Evolutionary conservation across 1,284 basidiomycete genomes (phyloP), one percentile per base, ranked within the genome.

Genomic region (Sutorius eximius): DNA sequence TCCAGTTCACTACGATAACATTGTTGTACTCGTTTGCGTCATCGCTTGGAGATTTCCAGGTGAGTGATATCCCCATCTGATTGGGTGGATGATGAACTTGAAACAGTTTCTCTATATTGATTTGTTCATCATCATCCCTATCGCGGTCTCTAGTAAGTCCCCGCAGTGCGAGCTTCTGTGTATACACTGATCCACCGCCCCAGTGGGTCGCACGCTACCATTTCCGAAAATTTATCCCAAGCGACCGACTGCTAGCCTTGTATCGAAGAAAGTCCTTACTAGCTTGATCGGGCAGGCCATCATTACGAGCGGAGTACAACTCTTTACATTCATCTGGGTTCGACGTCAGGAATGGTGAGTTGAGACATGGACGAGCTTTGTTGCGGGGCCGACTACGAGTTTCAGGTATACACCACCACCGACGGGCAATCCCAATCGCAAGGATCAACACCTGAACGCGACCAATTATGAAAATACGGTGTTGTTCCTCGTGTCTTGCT

Each of bases 21-120:
- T 73, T 98, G 50, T 73, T 99, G 42, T 99, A 99, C 74, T 93
- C 92, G 1, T 97, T 99, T 66, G 97, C 95, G 0, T 96, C 94
- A 22, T 95, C 93, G 42, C 75, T 99, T 43, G 95, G 95, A 49
- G 97, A 99, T 71, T 97, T 98, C 73, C 91, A 98, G 85, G 93
- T 87, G 54, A 46, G 78, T 72, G 52, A 53, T 49, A n/a, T 15
- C 24, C 49, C 29, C 48, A 40, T 60, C 16, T 36, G 49, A 51
- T 47, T 16, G 49, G 29, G 27, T 36, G 33, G 33, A 58, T 47
- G 44, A 55, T 58, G 41, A 51, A 51, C 52, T 40, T 44, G 57
- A 40, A 48, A 53, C 66, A 95, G 90, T 97, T 99, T 74, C 78
- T 99, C 30, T 98, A 98, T 74, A 98, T 99, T 63, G 96, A 99